Evolutionary conservation across 805 yeast genomes (phyloP).

Genomic region (Teunomyces atbi): DNA sequence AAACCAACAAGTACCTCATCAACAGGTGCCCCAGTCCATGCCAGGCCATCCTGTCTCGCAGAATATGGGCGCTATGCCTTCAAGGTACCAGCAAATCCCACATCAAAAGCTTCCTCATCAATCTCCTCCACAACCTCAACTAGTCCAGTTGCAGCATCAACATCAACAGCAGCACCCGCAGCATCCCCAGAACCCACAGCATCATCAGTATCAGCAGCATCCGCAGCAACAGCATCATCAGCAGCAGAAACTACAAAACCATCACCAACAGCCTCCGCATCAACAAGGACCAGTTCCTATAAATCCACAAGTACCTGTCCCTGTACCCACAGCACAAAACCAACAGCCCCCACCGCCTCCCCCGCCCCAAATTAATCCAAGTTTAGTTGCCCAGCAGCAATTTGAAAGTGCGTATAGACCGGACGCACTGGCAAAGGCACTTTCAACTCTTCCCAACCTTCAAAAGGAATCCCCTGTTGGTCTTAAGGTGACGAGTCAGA

Average conservation of each 20-base stretch:
- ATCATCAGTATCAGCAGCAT: slow-evolving; percentile 14
- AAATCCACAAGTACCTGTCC: background rate
- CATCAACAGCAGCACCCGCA: slow-evolving; percentile 5
- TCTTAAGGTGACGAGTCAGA: background rate
- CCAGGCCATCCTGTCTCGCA: background rate
- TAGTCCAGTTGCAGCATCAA: slow-evolving; percentile 16
- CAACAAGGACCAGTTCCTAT: slow-evolving; percentile 4
- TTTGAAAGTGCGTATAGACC: background rate
- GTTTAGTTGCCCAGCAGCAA: background rate
- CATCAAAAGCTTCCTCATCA: background rate
- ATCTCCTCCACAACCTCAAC: background rate
- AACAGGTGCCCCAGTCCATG: background rate
- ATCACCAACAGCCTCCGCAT: slow-evolving; percentile 10
- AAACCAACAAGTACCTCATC: slow-evolving; percentile 1
- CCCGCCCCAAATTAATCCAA: slow-evolving; percentile 7
- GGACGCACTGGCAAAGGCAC: slow-evolving; percentile 3
- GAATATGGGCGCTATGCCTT: background rate
- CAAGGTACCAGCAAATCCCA: background rate
- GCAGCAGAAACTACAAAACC: slow-evolving; percentile 13
- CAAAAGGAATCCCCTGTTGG: background rate
- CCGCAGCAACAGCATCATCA: slow-evolving; percentile 6
- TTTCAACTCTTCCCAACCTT: slow-evolving; percentile 1
- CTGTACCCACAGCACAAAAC: background rate
- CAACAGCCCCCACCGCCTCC: background rate
- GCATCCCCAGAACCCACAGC: slow-evolving; percentile 9